Evolutionary conservation across 208 protist species (phyloP), one percentile per base, ranked within the genome.

Genomic region (Herpetomonas samuelpessoai): DNA sequence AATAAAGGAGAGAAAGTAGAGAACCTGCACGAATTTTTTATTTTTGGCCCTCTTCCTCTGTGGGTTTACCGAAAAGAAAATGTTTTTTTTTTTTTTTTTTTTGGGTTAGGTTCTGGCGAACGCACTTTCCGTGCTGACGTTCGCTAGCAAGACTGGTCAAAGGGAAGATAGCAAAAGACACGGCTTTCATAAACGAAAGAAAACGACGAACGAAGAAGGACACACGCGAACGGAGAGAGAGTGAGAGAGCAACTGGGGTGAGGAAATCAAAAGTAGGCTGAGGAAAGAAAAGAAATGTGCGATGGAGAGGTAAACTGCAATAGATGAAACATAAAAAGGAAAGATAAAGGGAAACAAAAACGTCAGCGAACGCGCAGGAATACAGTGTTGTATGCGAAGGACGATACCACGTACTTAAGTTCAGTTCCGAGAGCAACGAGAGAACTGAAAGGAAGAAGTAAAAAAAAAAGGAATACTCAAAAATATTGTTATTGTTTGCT

Each of bases 231-330:
- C 10, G 57, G 30, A 56, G 9, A 67, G 22, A 65, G 38, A 71
- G 22, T n/a, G n/a, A 56, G 6, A 63, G 45, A n/a, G n/a, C n/a
- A n/a, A n/a, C n/a, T n/a, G n/a, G n/a, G n/a, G n/a, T n/a, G n/a
- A n/a, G n/a, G n/a, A n/a, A n/a, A n/a, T n/a, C 28, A 58, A 69
- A 65, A 54, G 30, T 51, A 57, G 61, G 22, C 58, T 39, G 39
- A 60, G 16, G 41, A 60, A 46, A 44, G 47, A 56, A 39, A 10
- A 45, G 25, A 51, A 29, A 62, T 7, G 7, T 39, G 3, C 7
- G 31, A 10, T 22, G 16, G n/a, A 2, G 44, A 62, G 54, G 28
- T 30, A 3, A 39, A 60, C n/a, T 57, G 45, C 27, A 64, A n/a
- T 6, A 41, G 51, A 28, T 3, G 38, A 57, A 46, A 30, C 39